Conservation (phyloP, 768 basidiomycete species). For the Auriscalpium microsporum region DNA sequence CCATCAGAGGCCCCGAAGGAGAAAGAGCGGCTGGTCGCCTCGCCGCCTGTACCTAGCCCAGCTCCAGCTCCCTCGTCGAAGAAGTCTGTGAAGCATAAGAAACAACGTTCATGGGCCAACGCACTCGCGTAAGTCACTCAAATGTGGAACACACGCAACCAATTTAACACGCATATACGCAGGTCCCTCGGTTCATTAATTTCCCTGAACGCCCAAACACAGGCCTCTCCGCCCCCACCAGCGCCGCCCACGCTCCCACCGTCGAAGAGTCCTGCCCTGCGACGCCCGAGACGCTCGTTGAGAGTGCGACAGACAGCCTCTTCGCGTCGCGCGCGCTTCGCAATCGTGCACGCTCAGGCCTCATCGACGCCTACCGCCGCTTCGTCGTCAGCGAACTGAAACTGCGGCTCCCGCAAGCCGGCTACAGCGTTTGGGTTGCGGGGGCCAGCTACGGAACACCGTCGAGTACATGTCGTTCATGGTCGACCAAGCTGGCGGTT, state of each 20-base stretch:
- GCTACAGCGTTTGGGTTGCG: constrained; percentile 48
- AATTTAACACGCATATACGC: constrained; percentile 1
- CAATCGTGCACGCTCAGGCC: constrained; percentile 52
- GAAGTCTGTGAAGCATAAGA: constrained; percentile 49
- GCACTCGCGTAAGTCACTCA: constrained; percentile 51
- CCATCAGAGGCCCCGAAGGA: constrained; percentile 34
- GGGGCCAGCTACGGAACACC: constrained; percentile 42
- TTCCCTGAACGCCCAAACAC: background rate
- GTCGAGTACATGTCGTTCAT: constrained; percentile 24
- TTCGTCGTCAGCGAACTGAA: constrained; percentile 49
- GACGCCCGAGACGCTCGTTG: constrained; percentile 4
- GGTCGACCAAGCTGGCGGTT: constrained; percentile 11
- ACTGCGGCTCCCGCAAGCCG: constrained; percentile 23
- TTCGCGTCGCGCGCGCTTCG: constrained; percentile 36
- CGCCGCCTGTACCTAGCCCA: background rate
- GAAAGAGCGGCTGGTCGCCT: constrained; percentile 13
- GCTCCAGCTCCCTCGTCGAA: constrained; percentile 14
- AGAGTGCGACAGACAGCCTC: constrained; percentile 11
- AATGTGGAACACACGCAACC: background rate
- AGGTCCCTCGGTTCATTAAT: constrained; percentile 9
- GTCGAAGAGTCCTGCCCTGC: background rate
- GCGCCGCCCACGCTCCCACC: constrained; percentile 18
- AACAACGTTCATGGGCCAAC: constrained; percentile 63
- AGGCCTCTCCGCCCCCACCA: background rate
- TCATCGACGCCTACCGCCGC: constrained; percentile 59